Evolutionary conservation across 257 asterid genomes (phyloP), one percentile per base, ranked within the genome.

Genomic region (Ocimum tenuiflorum): DNA sequence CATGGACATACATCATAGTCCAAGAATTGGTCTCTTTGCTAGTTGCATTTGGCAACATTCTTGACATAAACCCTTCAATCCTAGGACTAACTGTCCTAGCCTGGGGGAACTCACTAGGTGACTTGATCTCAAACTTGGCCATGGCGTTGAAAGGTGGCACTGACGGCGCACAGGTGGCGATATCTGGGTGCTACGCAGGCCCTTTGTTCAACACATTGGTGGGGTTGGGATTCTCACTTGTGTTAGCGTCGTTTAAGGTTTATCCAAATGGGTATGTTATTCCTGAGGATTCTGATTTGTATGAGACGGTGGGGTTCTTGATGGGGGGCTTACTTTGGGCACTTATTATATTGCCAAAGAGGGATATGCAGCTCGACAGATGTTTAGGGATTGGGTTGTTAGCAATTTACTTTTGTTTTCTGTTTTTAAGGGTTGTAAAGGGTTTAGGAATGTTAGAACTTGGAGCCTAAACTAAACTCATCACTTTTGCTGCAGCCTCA

Each of bases 21-120:
- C 82, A 88, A 1, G 97, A 91, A 60, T 42, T 91, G 9, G 91
- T 91, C 5, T 81, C 92, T 0, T 23, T 88, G 9, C 12, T 91
- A 39, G 82, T 84, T 4, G 75, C 91, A 13, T 79, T 91, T 15
- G 96, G 92, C 0, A 23, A 60, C 22, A 84, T 91, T 8, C 76
- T 88, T 0, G 92, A 83, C 2, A 84, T 91, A 13, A 84, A 56
- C 75, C 83, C 96, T n/a, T 82, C 97, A 0, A 70, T 91, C 17
- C 69, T 91, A 5, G 97, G 89, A 6, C 75, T 91, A 7, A 91
- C 97, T 2, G 95, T 88, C 69, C 81, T 91, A n/a, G 97, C 97
- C 0, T 91, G 96, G 96, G 97, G 97, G 0, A 88, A 91, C 39
- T 91, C 97, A 0, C 20, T 81, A 0, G 97, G 96, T 20, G 97